These are phyloP conservation scores for Trichoderma gracile DNA, from an alignment of 2,329 filamentous ascomycete species.

Conservation along the genomic window DNA sequence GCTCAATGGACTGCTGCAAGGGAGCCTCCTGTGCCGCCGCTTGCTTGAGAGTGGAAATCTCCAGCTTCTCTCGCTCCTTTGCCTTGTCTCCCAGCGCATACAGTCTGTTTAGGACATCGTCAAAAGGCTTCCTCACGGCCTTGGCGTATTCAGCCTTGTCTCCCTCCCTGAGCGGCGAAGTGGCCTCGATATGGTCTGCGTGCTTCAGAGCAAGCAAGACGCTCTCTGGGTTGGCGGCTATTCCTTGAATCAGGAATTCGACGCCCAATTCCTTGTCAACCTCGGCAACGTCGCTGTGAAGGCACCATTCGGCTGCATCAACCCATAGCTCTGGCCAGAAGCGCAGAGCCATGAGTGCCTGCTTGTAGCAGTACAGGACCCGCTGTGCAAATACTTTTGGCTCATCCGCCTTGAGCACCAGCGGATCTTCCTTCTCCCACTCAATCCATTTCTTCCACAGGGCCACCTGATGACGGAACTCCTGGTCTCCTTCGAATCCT, in stretches of 20 bases:
- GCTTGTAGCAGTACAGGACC: conserved; percentile 87
- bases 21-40: conserved; percentile 44
- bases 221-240: conserved; percentile 89
- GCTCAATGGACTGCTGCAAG: conserved; percentile 43
- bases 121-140: conserved; percentile 79
- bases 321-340: conserved; percentile 98
- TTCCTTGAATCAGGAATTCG: conserved; percentile 78
- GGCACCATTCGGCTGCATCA: conserved; percentile 90
- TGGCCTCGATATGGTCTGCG: conserved; percentile 82
- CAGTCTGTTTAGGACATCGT: conserved; percentile 79
- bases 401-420: conserved; percentile 84
- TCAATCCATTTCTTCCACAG: conserved; percentile 92
- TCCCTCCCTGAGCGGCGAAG: conserved; percentile 73
- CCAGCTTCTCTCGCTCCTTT: conserved; percentile 61
- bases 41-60: conserved; percentile 59
- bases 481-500: conserved; percentile 83
- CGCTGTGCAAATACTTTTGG: conserved; percentile 71
- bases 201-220: conserved; percentile 86
- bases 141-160: conserved; percentile 76
- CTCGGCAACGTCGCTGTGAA: conserved; percentile 67
- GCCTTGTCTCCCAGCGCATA: conserved; percentile 80
- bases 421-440: conserved; percentile 92
- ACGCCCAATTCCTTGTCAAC: conserved; percentile 65
- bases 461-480: conserved; percentile 80
- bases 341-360: conserved; percentile 86